phyloP scores from a whole-genome alignment of 345 rosid species.

The Rhodamnia rubescens region DNA sequence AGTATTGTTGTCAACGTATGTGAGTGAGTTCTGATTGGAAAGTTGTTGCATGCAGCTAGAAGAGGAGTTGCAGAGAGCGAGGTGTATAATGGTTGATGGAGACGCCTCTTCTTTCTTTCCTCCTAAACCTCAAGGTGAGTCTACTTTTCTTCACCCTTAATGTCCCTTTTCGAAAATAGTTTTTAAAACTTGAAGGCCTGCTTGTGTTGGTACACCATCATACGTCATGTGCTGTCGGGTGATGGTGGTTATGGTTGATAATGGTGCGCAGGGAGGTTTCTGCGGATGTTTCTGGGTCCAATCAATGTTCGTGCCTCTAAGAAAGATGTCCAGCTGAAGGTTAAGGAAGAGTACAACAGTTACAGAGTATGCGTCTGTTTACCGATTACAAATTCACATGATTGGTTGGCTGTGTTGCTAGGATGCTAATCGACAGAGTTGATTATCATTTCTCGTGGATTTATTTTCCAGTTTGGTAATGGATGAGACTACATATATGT shows the following conservation, averaged over 20 bases:
- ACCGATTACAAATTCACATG: not conserved
- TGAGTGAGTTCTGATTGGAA: not conserved
- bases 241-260: not conserved
- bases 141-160: not conserved
- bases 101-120: slow-evolving; percentile 84
- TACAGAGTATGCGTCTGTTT: slow-evolving; percentile 43
- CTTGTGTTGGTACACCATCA: not conserved
- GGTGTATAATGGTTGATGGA: slow-evolving; percentile 64
- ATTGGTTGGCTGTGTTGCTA: not conserved
- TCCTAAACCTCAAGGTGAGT: slow-evolving; percentile 45
- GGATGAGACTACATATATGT: not conserved
- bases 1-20: not conserved
- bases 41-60: slow-evolving; percentile 34
- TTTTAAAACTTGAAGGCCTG: not conserved
- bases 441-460: not conserved
- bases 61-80: slow-evolving; percentile 80
- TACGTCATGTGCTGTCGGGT: not conserved
- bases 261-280: slow-evolving; percentile 38
- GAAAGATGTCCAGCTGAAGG: slow-evolving; percentile 83
- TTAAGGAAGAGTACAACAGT: slow-evolving; percentile 94
- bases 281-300: slow-evolving; percentile 88
- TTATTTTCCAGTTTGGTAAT: not conserved
- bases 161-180: not conserved
- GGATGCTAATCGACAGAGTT: not conserved
- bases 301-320: slow-evolving; percentile 83